Conservation (phyloP, 2,329 filamentous ascomycete genomes). For the Nothophoma quercina region DNA sequence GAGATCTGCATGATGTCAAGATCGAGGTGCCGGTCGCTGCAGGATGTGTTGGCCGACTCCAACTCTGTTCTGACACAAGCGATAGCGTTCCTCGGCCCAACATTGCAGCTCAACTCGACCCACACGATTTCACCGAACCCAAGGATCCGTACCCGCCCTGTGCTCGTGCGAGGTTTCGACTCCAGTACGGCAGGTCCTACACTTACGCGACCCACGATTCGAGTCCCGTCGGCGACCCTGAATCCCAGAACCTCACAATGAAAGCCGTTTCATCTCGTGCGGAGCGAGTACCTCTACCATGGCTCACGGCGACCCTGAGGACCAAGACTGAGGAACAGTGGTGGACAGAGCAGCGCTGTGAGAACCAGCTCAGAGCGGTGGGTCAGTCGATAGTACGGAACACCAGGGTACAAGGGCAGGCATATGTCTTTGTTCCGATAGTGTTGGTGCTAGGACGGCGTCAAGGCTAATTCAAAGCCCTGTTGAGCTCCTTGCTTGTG, state of each 20-base stretch:
- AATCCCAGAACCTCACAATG: neutral
- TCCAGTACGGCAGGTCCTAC: neutral
- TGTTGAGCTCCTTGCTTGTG: conserved; percentile 9
- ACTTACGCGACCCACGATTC: neutral
- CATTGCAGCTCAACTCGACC: conserved; percentile 1
- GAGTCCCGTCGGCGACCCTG: neutral
- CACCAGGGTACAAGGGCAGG: conserved; percentile 10
- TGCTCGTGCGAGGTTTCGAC: neutral
- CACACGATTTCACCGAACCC: neutral
- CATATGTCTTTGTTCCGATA: conserved; percentile 8
- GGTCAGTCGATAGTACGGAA: conserved; percentile 17
- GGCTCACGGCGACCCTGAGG: conserved; percentile 4
- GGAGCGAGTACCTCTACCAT: conserved; percentile 20
- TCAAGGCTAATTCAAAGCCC: neutral
- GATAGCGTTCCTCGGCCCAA: conserved; percentile 3
- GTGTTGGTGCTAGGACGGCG: neutral
- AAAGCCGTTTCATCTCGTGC: neutral
- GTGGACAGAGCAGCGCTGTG: neutral
- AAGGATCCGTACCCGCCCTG: neutral
- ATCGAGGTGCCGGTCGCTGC: conserved; percentile 1
- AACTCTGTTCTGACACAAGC: conserved; percentile 2
- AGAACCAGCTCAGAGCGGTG: neutral
- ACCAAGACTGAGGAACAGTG: conserved; percentile 6
- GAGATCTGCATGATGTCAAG: conserved; percentile 11
- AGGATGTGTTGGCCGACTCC: conserved; percentile 13